Evolutionary conservation across 225 moss, liverwort and hornwort species (phyloP), one percentile per base, ranked within the genome.

Genomic region (Ulota crispa): DNA sequence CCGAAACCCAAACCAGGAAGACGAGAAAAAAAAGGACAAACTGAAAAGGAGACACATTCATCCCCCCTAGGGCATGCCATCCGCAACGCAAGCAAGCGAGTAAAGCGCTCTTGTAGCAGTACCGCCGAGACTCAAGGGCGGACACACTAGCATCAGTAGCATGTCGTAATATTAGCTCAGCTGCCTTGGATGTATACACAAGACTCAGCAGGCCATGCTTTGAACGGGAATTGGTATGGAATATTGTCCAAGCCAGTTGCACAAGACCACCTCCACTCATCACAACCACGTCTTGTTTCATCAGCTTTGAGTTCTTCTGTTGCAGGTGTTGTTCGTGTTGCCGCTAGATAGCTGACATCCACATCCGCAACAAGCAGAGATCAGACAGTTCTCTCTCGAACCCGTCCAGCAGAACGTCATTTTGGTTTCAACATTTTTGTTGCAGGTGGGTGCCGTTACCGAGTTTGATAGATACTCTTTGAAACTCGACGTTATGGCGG

Each of bases 361-460:
- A 45, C 24, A 66, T 7, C 27, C 24, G 73, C 57, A 23, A 59
- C 16, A 1, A 8, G 27, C 10, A 72, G 21, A 32, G 55, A n/a
- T n/a, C n/a, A 34, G 34, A 34, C 34, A 34, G 34, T 34, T 34
- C 34, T 3, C 2, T 3, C 2, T 4, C 4, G 68, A 41, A 69
- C 50, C 19, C 45, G 19, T 11, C 50, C 10, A 11, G 31, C 30
- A 71, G 21, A 20, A 5, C 7, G 41, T 11, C 52, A 14, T 52
- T 52, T 28, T 28, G 30, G 43, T 76, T 30, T 62, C 62, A 63
- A 37, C 37, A 73, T 39, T 73, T 73, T 72, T 60, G 60, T 42
- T 75, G 75, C 75, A 75, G 77, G 75, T 81, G 75, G 60, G 82
- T 68, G 37, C 50, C 76, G 82, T 76, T 34, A 68, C 54, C 24